Percentiles rank a stretch among this genome's conserved stretches.
Conservation (phyloP, 163 green algal species). For the Scenedesmus sp. region DNA sequence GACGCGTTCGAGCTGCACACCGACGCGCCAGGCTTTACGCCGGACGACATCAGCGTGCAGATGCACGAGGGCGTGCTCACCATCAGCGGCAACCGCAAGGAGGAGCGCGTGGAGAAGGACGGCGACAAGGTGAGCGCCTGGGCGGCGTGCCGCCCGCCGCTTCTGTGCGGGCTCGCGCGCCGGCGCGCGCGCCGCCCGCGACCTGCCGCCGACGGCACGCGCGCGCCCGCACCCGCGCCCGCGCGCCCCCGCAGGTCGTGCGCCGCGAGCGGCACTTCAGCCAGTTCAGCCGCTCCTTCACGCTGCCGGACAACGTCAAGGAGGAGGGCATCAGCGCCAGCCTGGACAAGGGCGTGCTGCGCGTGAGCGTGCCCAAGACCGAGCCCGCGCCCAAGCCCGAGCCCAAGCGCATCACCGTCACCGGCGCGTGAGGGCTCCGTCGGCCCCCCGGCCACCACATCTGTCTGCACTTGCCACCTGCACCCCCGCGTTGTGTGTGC, state of each 20-base stretch:
- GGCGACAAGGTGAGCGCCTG: constrained; percentile 32
- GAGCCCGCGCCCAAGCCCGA: constrained; percentile 30
- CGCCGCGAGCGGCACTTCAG: constrained; percentile 41
- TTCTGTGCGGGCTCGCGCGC: no score
- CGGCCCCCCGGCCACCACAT: no score
- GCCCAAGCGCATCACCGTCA: constrained; percentile 41
- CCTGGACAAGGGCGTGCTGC: constrained; percentile 54
- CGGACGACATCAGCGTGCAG: constrained; percentile 33
- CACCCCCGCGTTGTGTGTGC: no score
- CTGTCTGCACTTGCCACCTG: no score
- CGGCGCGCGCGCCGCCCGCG: no score
- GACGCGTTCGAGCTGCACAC: constrained; percentile 38
- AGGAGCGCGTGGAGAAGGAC: constrained; percentile 40
- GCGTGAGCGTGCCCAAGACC: constrained; percentile 50
- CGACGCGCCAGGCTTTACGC: constrained; percentile 48
- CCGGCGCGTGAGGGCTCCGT: background rate
- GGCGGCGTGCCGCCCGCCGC: no score
- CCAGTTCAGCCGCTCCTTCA: constrained; percentile 50
- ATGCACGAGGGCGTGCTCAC: constrained; percentile 47
- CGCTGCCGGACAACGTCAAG: constrained; percentile 50
- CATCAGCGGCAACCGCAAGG: constrained; percentile 45
- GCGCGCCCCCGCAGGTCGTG: constrained; percentile 31
- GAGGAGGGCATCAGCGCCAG: constrained; percentile 43
- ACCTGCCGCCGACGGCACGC: no score
- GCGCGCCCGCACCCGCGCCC: no score